Base-by-base conservation (phyloP, 345 rosid species). In the Trapa bicornis region DNA sequence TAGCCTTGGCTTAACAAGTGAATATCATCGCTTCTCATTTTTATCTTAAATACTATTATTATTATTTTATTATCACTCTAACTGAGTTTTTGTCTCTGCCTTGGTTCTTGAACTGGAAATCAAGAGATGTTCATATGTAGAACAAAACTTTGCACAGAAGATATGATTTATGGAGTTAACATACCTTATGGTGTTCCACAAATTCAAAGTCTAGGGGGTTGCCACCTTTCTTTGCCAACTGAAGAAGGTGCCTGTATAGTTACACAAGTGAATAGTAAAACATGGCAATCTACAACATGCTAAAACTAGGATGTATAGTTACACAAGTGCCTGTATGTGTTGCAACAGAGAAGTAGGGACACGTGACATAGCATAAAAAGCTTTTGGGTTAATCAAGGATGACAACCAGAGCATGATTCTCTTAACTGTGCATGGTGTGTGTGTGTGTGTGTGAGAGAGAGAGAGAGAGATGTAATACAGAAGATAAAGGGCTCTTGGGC, bases 151-250 rank as follows among this genome's bases (percentile, higher is more conserved):
- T 38, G 48, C 33, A n/a, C 10, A 35, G 63, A 62, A 10, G 41
- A 67, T 10, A 32, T 61, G 71, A 13, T 35, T 32, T 63, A 17
- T 38, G 39, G 45, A 70, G 61, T 64, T 33, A 63, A 42, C 65
- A 39, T 63, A 83, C 98, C 97, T 88, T 93, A 69, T 87, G 83
- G 76, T 88, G 89, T 71, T 93, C 98, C 73, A 90, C 97, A 71
- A 93, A 93, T 57, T 85, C 86, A 5, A 88, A 90, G 71, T 85
- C 79, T 52, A 88, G 75, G 68, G 98, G 98, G 45, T 79, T 79
- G 52, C 94, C 94, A 7, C 86, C 94, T 81, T 74, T 87, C 79
- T 72, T 90, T 4, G 97, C 92, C 50, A 93, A 96, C 79, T 93
- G 90, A 32, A 88, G 82, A n/a, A 93, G 92, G 76, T 90, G 97